phyloP scores from a whole-genome alignment of 2,329 filamentous ascomycete species.

The Colletotrichum eremochloae region DNA sequence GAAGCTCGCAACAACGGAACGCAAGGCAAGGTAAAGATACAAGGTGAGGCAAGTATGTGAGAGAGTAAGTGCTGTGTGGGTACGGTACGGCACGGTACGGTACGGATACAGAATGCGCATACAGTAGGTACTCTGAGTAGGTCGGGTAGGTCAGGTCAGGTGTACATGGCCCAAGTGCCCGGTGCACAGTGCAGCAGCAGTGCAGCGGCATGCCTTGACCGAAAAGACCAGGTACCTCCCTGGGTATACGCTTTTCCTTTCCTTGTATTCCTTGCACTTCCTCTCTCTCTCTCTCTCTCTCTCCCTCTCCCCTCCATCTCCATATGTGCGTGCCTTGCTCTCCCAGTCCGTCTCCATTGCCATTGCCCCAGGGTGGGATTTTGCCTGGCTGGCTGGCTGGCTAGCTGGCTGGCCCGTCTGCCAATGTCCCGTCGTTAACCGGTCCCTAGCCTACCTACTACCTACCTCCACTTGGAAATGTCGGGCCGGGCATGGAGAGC shows the following conservation, averaged over 20 bases:
- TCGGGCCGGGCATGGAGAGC: neutral
- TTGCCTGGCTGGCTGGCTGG: no score
- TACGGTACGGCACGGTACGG: no score
- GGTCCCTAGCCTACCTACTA: neutral
- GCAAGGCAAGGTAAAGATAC: neutral
- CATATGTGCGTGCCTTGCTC: neutral
- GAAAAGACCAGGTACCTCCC: conserved; percentile 15
- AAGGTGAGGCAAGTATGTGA: conserved; percentile 1
- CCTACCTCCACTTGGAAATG: no score
- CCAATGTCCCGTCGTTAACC: conserved; percentile 1
- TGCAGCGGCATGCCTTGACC: conserved; percentile 10
- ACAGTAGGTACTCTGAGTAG: no score
- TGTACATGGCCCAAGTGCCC: conserved; percentile 15
- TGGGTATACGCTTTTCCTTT: neutral
- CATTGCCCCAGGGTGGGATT: no score
- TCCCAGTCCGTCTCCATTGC: neutral
- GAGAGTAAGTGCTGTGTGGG: no score
- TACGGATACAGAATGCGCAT: no score
- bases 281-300: neutral
- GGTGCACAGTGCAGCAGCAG: conserved; percentile 32
- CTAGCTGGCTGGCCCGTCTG: no score
- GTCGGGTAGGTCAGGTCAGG: neutral
- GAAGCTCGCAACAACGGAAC: neutral
- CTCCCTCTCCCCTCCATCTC: neutral
- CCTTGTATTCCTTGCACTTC: neutral